These are phyloP conservation scores for Pelargonium citronellum DNA, from an alignment of 441 rosid species.

Conservation along the genomic window DNA sequence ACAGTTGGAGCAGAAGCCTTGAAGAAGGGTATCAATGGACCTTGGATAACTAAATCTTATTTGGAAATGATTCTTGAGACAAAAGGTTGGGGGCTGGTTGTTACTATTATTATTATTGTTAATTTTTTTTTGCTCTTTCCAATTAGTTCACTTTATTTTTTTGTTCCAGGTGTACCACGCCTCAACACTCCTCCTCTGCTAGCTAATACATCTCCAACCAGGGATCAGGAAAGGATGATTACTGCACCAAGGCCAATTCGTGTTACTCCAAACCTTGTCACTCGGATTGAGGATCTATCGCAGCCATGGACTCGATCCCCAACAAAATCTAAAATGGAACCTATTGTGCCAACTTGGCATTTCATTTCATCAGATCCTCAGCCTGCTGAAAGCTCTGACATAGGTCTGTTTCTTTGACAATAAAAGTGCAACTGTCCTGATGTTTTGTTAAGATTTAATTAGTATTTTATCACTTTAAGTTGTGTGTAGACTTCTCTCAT, in stretches of 20 bases:
- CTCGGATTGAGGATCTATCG: constrained; percentile 81
- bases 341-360: constrained; percentile 73
- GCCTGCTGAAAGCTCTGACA: constrained; percentile 40
- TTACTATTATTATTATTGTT: constrained; percentile 14
- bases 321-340: constrained; percentile 92
- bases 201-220: constrained; percentile 37
- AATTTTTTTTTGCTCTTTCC: constrained; percentile 22
- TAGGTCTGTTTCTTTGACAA: constrained; percentile 51
- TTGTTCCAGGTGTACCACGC: constrained; percentile 81
- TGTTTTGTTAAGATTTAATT: neutral
- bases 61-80: constrained; percentile 91
- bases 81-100: constrained; percentile 50
- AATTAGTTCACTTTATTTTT: constrained; percentile 25
- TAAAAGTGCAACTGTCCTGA: constrained; percentile 9
- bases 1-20: constrained; percentile 92
- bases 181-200: constrained; percentile 85
- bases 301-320: constrained; percentile 99
- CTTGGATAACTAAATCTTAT: constrained; percentile 96
- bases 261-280: constrained; percentile 63
- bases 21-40: constrained; percentile 69
- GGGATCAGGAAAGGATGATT: constrained; percentile 65
- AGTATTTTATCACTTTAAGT: neutral
- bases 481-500: constrained; percentile 63
- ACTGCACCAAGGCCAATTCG: constrained; percentile 93
- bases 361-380: constrained; percentile 56